phyloP scores from a whole-genome alignment of 352 stramenopile genomes.

The Phytophthora foliorum region DNA sequence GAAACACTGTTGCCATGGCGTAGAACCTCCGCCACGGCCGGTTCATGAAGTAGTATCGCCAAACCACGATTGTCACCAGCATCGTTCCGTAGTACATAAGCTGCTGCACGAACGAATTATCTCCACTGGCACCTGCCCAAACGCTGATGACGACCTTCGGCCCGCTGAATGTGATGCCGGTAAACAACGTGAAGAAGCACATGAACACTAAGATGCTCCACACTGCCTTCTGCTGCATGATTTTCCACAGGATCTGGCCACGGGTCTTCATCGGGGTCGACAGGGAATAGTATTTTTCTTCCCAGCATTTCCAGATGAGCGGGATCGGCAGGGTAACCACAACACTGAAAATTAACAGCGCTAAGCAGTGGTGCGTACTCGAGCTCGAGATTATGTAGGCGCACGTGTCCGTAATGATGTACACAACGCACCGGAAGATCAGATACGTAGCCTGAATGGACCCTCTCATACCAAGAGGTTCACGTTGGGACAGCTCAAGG shows the following conservation, averaged over 20 bases:
- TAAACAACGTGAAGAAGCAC: constrained; percentile 50
- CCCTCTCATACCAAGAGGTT: constrained; percentile 45
- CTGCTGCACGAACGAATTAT: constrained; percentile 30
- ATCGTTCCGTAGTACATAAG: constrained; percentile 22
- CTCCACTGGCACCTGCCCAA: constrained; percentile 33
- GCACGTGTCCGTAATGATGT: constrained; percentile 23
- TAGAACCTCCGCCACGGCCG: constrained; percentile 44
- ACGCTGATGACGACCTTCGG: constrained; percentile 23
- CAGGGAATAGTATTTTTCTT: constrained; percentile 49
- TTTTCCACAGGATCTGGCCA: constrained; percentile 48
- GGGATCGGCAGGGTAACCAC: constrained; percentile 37
- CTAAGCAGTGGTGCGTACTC: constrained; percentile 11
- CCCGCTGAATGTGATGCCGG: constrained; percentile 36
- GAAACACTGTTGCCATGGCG: constrained; percentile 24
- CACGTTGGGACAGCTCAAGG: constrained; percentile 55
- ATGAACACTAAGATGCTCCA: constrained; percentile 53
- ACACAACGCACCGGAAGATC: constrained; percentile 41
- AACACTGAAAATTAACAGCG: constrained; percentile 35
- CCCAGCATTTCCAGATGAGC: constrained; percentile 40
- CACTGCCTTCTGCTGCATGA: constrained; percentile 58
- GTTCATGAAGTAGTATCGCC: constrained; percentile 44
- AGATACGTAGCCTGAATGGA: constrained; percentile 55
- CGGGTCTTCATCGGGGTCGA: constrained; percentile 43
- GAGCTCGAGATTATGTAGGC: background rate
- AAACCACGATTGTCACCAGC: constrained; percentile 33